A percentile compares a stretch with the other conserved stretches of the same genome.
phyloP scores from a whole-genome alignment of 352 stramenopile species.

The Pseudoperonospora humuli region DNA sequence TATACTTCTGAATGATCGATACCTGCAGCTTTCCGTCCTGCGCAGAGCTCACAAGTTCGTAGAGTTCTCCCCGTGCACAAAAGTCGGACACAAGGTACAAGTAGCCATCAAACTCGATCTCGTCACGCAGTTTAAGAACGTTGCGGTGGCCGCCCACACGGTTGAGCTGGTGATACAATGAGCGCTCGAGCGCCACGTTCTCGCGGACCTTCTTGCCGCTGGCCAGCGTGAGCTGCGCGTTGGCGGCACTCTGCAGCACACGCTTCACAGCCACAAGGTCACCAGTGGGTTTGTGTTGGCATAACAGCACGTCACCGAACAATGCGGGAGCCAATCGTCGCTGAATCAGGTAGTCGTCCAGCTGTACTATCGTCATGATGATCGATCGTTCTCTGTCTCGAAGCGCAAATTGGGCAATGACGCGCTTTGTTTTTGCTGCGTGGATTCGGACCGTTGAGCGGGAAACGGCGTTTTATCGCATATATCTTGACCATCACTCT shows the following conservation, averaged over 20 bases:
- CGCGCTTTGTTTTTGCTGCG: neutral
- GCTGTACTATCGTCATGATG: slow-evolving; percentile 32
- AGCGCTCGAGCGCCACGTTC: slow-evolving; percentile 70
- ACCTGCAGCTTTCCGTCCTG: slow-evolving; percentile 41
- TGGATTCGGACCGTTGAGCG: slow-evolving; percentile 13
- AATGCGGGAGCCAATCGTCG: slow-evolving; percentile 60
- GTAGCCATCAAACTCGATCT: slow-evolving; percentile 75
- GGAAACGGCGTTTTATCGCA: slow-evolving; percentile 17
- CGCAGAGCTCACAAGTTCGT: slow-evolving; percentile 63
- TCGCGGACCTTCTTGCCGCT: slow-evolving; percentile 72
- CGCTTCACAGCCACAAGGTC: slow-evolving; percentile 73
- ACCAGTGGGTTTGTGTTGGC: slow-evolving; percentile 48
- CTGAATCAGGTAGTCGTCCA: slow-evolving; percentile 82
- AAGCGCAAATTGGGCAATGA: neutral
- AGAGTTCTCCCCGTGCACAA: slow-evolving; percentile 64
- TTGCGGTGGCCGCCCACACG: slow-evolving; percentile 52
- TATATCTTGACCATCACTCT: slow-evolving; percentile 22
- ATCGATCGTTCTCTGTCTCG: neutral
- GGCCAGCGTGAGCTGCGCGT: slow-evolving; percentile 46
- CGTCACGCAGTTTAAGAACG: slow-evolving; percentile 59
- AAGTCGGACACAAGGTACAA: slow-evolving; percentile 76
- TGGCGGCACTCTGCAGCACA: slow-evolving; percentile 57
- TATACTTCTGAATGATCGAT: slow-evolving; percentile 39
- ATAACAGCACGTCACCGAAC: slow-evolving; percentile 77
- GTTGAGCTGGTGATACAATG: slow-evolving; percentile 58